phyloP scores from a whole-genome alignment of 805 yeast species.

The Candida sithepensis region DNA sequence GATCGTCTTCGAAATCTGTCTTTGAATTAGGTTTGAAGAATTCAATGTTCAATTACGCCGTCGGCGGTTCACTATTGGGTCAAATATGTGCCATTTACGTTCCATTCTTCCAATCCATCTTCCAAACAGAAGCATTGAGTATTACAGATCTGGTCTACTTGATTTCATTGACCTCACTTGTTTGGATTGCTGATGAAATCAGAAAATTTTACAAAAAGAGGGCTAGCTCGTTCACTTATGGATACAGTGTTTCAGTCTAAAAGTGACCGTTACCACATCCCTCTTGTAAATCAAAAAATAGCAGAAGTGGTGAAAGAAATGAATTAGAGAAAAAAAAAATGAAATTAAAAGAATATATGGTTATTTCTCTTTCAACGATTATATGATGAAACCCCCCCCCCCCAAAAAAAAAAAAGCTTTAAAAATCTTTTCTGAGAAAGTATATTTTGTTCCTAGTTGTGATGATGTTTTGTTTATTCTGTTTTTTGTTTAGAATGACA shows the following conservation, averaged over 20 bases:
- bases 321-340: background rate
- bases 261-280: background rate
- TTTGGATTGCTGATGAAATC: constrained; percentile 80
- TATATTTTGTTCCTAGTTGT: background rate
- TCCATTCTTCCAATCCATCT: constrained; percentile 87
- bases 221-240: constrained; percentile 14
- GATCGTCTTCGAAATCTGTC: constrained; percentile 80
- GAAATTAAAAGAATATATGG: background rate
- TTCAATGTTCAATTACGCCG: constrained; percentile 91
- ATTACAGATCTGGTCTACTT: constrained; percentile 67
- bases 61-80: constrained; percentile 81
- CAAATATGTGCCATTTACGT: constrained; percentile 91
- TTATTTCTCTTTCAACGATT: too few species aligned
- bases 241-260: constrained; percentile 30
- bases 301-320: background rate
- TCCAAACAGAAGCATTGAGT: constrained; percentile 89
- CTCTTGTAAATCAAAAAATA: background rate
- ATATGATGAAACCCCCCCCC: too few species aligned
- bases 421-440: too few species aligned
- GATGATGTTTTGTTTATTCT: background rate
- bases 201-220: constrained; percentile 45
- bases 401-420: too few species aligned
- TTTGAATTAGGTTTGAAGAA: constrained; percentile 80
- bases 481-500: background rate
- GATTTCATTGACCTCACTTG: constrained; percentile 65